Conservation (phyloP, 352 stramenopile genomes). For the Detonula confervacea region DNA sequence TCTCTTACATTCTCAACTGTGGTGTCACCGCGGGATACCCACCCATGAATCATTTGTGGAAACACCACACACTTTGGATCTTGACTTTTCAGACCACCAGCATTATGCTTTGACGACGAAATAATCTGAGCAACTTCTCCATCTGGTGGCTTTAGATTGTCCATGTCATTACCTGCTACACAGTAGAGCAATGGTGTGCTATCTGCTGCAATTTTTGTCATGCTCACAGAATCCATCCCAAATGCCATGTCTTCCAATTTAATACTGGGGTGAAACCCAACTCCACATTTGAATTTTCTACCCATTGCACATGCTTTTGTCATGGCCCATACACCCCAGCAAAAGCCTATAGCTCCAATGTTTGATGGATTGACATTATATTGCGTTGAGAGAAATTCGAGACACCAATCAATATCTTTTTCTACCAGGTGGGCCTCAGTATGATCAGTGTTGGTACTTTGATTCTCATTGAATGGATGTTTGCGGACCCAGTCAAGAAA, state of each 20-base stretch:
- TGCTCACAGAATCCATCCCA: slow-evolving; percentile 27
- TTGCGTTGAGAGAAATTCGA: slow-evolving; percentile 24
- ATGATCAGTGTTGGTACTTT: background rate
- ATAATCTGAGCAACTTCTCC: slow-evolving; percentile 37
- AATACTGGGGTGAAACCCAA: slow-evolving; percentile 53
- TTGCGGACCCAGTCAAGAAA: slow-evolving; percentile 27
- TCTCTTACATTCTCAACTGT: slow-evolving; percentile 32
- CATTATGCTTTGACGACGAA: slow-evolving; percentile 12
- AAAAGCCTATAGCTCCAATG: slow-evolving; percentile 54
- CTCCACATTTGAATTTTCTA: slow-evolving; percentile 33
- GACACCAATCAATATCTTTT: slow-evolving; percentile 24
- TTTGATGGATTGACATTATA: slow-evolving; percentile 9
- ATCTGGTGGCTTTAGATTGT: slow-evolving; percentile 47
- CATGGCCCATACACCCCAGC: slow-evolving; percentile 60
- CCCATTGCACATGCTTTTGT: slow-evolving; percentile 36
- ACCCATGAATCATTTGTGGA: slow-evolving; percentile 61
- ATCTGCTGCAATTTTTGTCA: slow-evolving; percentile 20
- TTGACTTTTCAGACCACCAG: background rate
- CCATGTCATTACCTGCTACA: slow-evolving; percentile 55
- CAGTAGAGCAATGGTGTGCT: slow-evolving; percentile 42
- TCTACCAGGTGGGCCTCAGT: slow-evolving; percentile 15
- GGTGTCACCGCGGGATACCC: slow-evolving; percentile 53
- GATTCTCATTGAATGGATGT: slow-evolving; percentile 39
- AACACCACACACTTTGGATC: slow-evolving; percentile 48
- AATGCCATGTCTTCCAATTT: slow-evolving; percentile 50